phyloP scores from a whole-genome alignment of 108 stramenopile genomes.

The Epipyxis sp. region DNA sequence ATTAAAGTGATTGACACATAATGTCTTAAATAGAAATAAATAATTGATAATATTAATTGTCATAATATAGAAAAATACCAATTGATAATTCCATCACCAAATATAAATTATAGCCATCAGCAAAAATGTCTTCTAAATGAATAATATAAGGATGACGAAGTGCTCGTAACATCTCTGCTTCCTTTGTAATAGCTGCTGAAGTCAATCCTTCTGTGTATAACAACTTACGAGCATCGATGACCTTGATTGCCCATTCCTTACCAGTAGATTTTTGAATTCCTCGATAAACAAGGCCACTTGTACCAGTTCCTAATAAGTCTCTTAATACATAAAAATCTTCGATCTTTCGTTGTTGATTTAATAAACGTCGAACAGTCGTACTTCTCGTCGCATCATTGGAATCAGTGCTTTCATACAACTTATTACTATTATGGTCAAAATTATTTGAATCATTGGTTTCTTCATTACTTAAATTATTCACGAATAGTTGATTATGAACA shows the following conservation, averaged over 20 bases:
- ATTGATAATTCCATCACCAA: conserved; percentile 74
- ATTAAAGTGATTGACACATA: conserved; percentile 76
- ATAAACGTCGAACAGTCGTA: not conserved
- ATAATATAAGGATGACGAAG: conserved; percentile 88
- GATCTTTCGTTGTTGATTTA: conserved; percentile 17
- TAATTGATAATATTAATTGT: too few relatives aligned
- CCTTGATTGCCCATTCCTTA: conserved; percentile 78
- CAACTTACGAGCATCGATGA: conserved; percentile 66
- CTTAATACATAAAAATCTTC: conserved; percentile 81
- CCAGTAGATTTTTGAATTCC: conserved; percentile 56
- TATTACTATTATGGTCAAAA: too few relatives aligned
- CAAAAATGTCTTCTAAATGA: conserved; percentile 76
- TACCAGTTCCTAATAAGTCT: conserved; percentile 78
- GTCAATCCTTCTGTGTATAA: conserved; percentile 41
- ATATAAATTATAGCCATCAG: conserved; percentile 73
- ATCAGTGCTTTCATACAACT: too few relatives aligned
- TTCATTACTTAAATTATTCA: too few relatives aligned
- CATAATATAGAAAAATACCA: conserved; percentile 72
- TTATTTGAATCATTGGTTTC: too few relatives aligned
- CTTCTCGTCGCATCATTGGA: too few relatives aligned
- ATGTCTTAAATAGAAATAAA: conserved; percentile 70
- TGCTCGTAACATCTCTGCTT: conserved; percentile 72
- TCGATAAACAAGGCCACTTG: conserved; percentile 79
- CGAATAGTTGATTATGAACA: too few relatives aligned
- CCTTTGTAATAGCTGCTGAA: conserved; percentile 61